These are phyloP conservation scores for Suillus bovinus DNA, from an alignment of 768 basidiomycete genomes.

Conservation along the genomic window DNA sequence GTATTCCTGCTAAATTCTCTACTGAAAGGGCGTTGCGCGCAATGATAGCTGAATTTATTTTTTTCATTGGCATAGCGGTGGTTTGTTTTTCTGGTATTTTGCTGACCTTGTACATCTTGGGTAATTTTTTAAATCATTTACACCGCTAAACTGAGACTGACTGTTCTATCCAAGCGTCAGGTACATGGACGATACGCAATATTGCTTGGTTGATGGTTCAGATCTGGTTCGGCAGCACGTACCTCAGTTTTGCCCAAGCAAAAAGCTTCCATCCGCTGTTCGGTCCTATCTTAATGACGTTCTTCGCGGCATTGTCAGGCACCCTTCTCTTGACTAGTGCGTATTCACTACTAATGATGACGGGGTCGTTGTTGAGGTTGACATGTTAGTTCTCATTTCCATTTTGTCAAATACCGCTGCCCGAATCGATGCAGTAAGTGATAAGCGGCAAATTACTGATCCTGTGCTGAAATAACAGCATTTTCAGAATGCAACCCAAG, in stretches of 20 bases:
- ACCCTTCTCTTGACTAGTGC: conserved; percentile 79
- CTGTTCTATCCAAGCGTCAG: conserved; percentile 27
- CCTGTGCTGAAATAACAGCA: conserved; percentile 2
- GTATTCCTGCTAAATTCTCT: conserved; percentile 11
- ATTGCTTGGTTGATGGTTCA: conserved; percentile 87
- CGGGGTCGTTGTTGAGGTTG: conserved; percentile 12
- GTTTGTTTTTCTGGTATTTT: conserved; percentile 82
- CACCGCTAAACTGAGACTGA: conserved; percentile 21
- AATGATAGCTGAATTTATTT: conserved; percentile 78
- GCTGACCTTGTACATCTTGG: conserved; percentile 55
- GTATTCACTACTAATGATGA: conserved; percentile 24
- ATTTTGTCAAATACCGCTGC: conserved; percentile 91
- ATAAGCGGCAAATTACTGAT: neutral
- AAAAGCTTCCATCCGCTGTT: conserved; percentile 67
- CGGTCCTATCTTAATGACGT: conserved; percentile 77
- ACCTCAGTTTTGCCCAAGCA: conserved; percentile 56
- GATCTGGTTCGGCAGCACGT: conserved; percentile 85
- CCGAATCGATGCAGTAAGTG: conserved; percentile 59
- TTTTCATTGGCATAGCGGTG: conserved; percentile 76
- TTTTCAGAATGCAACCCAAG: conserved; percentile 56
- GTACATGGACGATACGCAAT: conserved; percentile 35
- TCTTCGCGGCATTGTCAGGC: conserved; percentile 76
- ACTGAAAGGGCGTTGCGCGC: conserved; percentile 68
- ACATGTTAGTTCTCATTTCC: conserved; percentile 65
- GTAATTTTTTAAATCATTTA: conserved; percentile 24